Evolutionary conservation across 78 protist species (phyloP).

Genomic region (Dictyostelium brefeldianum): DNA sequence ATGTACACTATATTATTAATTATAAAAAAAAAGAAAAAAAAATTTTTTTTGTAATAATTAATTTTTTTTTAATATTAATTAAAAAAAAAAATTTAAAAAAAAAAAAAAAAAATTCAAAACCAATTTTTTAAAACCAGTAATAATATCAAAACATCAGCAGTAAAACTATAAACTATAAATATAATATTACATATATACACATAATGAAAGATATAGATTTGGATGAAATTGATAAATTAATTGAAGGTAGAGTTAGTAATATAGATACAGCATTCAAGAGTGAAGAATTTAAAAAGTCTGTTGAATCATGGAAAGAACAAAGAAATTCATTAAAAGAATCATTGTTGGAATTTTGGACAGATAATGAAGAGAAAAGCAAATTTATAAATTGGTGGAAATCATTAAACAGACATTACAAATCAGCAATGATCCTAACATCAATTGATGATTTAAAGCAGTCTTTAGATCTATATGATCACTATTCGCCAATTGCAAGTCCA

Average conservation of each 20-base stretch:
- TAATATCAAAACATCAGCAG: too few species aligned
- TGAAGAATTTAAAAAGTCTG: slow-evolving; percentile 2
- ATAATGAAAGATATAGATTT: slow-evolving; percentile 14
- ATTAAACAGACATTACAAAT: neutral
- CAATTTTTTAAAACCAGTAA: too few species aligned
- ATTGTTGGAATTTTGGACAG: slow-evolving; percentile 31
- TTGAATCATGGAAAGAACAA: slow-evolving; percentile 19
- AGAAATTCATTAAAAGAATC: slow-evolving; percentile 5
- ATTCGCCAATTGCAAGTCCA: slow-evolving; percentile 8
- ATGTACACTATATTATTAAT: too few species aligned
- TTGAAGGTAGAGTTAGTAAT: slow-evolving; percentile 27
- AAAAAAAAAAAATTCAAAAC: too few species aligned
- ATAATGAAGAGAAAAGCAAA: slow-evolving; percentile 16
- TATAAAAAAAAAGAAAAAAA: too few species aligned
- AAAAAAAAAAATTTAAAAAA: too few species aligned
- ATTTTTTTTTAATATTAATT: too few species aligned
- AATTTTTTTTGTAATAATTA: too few species aligned
- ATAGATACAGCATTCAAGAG: slow-evolving; percentile 3
- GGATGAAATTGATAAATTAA: slow-evolving; percentile 40
- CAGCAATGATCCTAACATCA: slow-evolving; percentile 16
- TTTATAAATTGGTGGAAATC: slow-evolving; percentile 26
- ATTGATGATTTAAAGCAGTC: slow-evolving; percentile 31
- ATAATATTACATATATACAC: neutral
- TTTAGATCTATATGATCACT: neutral
- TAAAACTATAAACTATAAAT: neutral